These are phyloP conservation scores for Mycena venus DNA, from an alignment of 768 basidiomycete genomes.

Conservation along the genomic window DNA sequence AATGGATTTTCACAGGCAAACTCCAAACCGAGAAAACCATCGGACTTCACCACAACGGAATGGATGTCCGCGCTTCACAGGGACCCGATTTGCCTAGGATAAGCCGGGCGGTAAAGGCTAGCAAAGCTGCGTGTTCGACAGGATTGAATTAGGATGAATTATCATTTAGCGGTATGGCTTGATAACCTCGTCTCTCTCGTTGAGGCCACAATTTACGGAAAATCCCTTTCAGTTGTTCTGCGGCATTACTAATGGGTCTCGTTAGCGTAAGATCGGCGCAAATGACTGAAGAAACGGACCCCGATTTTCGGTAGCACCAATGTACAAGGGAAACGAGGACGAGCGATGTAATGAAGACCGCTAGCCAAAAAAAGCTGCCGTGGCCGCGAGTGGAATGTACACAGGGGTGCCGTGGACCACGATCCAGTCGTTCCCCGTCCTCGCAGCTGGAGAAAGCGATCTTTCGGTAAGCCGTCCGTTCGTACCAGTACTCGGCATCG, in stretches of 20 bases:
- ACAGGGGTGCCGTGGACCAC: slow-evolving; percentile 70
- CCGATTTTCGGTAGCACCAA: neutral
- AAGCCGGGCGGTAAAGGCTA: too few relatives aligned
- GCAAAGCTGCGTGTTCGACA: too few relatives aligned
- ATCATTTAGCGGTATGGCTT: slow-evolving; percentile 1
- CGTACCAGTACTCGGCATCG: slow-evolving; percentile 92
- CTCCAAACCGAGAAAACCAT: too few relatives aligned
- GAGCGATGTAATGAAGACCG: slow-evolving; percentile 63
- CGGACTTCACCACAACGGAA: too few relatives aligned
- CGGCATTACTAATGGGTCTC: neutral
- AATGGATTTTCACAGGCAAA: too few relatives aligned
- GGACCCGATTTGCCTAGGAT: too few relatives aligned
- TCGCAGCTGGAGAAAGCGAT: slow-evolving; percentile 91
- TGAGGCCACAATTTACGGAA: neutral
- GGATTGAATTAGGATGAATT: neutral
- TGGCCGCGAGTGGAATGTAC: slow-evolving; percentile 81
- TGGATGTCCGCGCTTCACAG: too few relatives aligned
- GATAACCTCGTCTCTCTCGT: slow-evolving; percentile 2
- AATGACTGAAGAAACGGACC: neutral
- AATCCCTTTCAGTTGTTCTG: neutral
- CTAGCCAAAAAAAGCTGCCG: slow-evolving; percentile 85
- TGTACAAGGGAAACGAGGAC: neutral
- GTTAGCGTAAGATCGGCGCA: neutral
- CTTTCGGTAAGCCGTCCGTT: slow-evolving; percentile 83
- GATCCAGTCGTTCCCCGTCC: slow-evolving; percentile 82